Percentiles rank a stretch among this genome's conserved stretches.
Evolutionary conservation across 2,329 filamentous ascomycete species (phyloP).

Genomic region (Diaporthe capsici): DNA sequence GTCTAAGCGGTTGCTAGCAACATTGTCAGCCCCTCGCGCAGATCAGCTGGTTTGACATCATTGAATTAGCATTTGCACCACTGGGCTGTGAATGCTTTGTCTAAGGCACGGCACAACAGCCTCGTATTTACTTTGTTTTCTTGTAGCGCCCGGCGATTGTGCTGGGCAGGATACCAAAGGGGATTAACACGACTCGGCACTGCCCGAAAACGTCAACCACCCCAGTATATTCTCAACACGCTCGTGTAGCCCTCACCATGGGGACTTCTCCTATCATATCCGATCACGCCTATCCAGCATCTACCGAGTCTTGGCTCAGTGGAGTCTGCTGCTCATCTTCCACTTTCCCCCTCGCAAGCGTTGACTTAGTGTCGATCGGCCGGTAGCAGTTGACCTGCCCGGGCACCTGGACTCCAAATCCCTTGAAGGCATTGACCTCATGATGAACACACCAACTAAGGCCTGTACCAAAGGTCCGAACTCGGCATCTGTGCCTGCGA

Average conservation of each 20-base stretch:
- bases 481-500: too few relatives aligned
- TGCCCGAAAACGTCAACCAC: not conserved
- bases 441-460: too few relatives aligned
- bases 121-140: not conserved
- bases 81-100: not conserved
- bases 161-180: not conserved
- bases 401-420: too few relatives aligned
- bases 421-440: too few relatives aligned
- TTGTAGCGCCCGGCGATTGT: not conserved
- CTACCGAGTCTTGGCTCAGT: too few relatives aligned
- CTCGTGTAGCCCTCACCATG: not conserved
- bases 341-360: too few relatives aligned
- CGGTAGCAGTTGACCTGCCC: too few relatives aligned
- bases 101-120: not conserved
- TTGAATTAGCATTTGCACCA: not conserved
- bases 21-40: not conserved
- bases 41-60: constrained; percentile 2
- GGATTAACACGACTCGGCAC: constrained; percentile 8
- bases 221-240: not conserved
- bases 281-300: not conserved
- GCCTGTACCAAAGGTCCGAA: too few relatives aligned
- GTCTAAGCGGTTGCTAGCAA: not conserved
- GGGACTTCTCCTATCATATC: not conserved
- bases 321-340: too few relatives aligned
- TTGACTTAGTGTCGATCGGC: too few relatives aligned